Evolutionary conservation across 495 filamentous ascomycete species (phyloP).

Genomic region (Tuber aestivum): DNA sequence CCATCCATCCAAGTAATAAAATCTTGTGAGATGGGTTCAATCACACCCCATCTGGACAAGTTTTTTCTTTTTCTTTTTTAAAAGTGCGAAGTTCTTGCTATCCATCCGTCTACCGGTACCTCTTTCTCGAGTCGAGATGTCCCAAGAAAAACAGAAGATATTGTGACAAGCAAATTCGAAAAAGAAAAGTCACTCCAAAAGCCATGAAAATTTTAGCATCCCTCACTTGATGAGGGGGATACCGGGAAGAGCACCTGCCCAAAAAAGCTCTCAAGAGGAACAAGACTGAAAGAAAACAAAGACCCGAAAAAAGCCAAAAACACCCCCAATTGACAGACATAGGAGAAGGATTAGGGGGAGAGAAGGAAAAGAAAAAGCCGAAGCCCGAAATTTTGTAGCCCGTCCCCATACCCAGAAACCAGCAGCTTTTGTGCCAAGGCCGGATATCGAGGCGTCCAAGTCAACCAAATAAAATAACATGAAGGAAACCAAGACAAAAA

Average conservation of each 20-base stretch:
- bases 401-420: background rate
- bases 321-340: background rate
- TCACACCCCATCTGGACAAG: background rate
- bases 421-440: background rate
- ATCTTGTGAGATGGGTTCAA: background rate
- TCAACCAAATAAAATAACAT: constrained; percentile 20
- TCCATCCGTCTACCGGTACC: background rate
- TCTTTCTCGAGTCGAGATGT: background rate
- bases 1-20: constrained; percentile 3
- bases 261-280: background rate
- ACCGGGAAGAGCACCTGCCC: background rate
- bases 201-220: background rate
- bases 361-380: background rate
- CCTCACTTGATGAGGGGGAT: background rate
- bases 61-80: background rate
- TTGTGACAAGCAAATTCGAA: background rate
- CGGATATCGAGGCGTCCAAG: constrained; percentile 8
- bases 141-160: constrained; percentile 2
- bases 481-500: constrained; percentile 31
- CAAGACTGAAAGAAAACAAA: background rate
- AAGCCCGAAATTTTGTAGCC: background rate
- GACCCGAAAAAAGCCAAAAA: background rate
- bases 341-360: background rate
- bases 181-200: background rate
- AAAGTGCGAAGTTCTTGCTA: background rate